Evolutionary conservation across 495 filamentous ascomycete species (phyloP), one percentile per base, ranked within the genome.

Genomic region (Hypoxylon perforatum): DNA sequence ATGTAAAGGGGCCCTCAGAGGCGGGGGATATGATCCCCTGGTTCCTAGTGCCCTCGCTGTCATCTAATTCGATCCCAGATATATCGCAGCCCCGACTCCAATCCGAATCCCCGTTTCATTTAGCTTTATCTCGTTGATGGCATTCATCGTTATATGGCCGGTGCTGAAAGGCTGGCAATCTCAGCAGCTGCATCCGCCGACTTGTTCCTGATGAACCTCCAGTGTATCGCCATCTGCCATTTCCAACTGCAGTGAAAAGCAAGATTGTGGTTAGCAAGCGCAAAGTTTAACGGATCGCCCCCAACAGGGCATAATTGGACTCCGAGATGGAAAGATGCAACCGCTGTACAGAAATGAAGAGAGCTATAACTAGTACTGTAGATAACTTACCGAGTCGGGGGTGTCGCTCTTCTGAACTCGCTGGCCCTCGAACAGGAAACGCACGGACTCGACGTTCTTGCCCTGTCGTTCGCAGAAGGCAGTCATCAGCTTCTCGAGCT

Each of bases 191-290:
- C 90, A 61, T 19, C 66, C 91, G 57, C 95, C 96, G 57, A 98
- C 96, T 76, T 99, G 96, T 75, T 99, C 96, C 71, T 98, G 96
- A 79, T 98, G 96, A 22, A 99, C 96, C 73, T 99, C 96, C 8
- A 99, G 87, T 1, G 92, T 96, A 72, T 99, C 96, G 14, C 96
- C 95, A 67, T 99, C 96, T 68, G 88, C 83, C 95, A 99, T 98
- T 33, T 98, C 95, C 45, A 99, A 88, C 95, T 99, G 54, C 49
- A 30, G 15, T 15, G 36, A 54, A n/a, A n/a, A n/a, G n/a, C n/a
- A n/a, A 51, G 7, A 22, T 15, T 18, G 36, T 39, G 19, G 35
- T 69, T 47, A 69, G 65, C 44, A 58, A 36, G 5, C 28, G 41
- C 22, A 30, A 45, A 47, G 4, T 33, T 14, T 45, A 28, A 28